phyloP scores from a whole-genome alignment of 1,284 basidiomycete genomes.

The Phlebopus sp. region DNA sequence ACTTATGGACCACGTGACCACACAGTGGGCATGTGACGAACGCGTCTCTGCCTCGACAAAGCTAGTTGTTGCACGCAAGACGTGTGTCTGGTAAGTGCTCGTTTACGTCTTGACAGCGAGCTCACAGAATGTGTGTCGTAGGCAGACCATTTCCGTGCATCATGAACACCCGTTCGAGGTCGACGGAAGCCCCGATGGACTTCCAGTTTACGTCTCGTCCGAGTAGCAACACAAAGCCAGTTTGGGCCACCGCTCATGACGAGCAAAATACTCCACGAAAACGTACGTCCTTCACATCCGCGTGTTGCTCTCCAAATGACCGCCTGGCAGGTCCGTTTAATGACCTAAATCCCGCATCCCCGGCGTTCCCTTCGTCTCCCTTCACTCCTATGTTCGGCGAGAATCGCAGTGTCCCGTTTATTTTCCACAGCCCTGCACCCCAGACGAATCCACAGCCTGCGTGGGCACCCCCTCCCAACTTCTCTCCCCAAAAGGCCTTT shows the following conservation, averaged over 20 bases:
- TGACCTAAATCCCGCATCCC: conserved; percentile 45
- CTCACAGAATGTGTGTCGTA: not conserved
- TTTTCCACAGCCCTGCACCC: conserved; percentile 57
- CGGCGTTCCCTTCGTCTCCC: conserved; percentile 41
- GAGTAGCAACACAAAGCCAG: conserved; percentile 48
- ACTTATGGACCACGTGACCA: conserved; percentile 23
- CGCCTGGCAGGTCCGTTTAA: conserved; percentile 49
- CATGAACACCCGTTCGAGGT: conserved; percentile 39
- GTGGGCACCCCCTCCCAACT: conserved; percentile 62
- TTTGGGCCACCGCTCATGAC: conserved; percentile 48
- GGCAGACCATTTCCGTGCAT: conserved; percentile 6
- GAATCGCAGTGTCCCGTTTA: conserved; percentile 65
- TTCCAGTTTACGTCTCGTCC: conserved; percentile 64
- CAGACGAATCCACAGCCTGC: conserved; percentile 47
- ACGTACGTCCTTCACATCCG: conserved; percentile 45
- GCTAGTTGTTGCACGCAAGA: conserved; percentile 6
- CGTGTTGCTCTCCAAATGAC: conserved; percentile 10
- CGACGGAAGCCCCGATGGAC: conserved; percentile 82
- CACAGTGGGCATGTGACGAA: conserved; percentile 11
- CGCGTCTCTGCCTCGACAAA: conserved; percentile 7
- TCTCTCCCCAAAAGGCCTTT: conserved; percentile 59
- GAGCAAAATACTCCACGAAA: conserved; percentile 56
- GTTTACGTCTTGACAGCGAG: not conserved
- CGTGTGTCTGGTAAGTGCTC: conserved; percentile 17
- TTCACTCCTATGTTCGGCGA: conserved; percentile 55